Base-by-base conservation (phyloP, 148 eudicot genomes). In the Persicaria tinctoria region DNA sequence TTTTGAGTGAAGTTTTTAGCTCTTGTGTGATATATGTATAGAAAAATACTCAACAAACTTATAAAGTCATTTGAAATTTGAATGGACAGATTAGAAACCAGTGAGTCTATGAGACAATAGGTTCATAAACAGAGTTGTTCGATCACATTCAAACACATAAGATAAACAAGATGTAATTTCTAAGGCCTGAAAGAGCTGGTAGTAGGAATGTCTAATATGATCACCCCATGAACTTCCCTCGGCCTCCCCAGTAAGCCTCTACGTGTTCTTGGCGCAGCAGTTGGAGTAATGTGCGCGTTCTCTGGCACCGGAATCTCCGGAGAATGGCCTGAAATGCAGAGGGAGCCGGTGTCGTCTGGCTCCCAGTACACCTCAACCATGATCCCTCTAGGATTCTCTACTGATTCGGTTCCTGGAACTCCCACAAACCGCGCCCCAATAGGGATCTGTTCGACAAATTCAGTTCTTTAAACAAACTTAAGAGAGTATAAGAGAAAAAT, bases 301-400 rank as follows among this genome's bases (percentile, higher is more conserved):
- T 83, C 50, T 5, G 97, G 98, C 64, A 89, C 70, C 6, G 89
- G 89, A 70, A 84, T 84, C 85, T 89, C 87, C 0, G 53, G 76
- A 0, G 98, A 87, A 83, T 88, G 81, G 38, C 97, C 92, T 5
- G 98, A 86, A 72, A 93, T 86, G 84, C 97, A 89, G 75, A 93
- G 88, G 16, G 91, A 73, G 62, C 94, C 97, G 16, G 92, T 74
- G 77, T 91, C 97, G 82, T 93, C 92, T 83, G 89, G 94, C 64
- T 89, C 92, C 97, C 94, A 91, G 72, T 81, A 84, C 12, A 93
- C 94, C 81, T 91, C 90, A 60, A 91, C 98, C 98, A 93, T 93
- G 8, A 81, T 4, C 8, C 97, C 97, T 73, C 80, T 80, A 3
- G 89, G 88, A 78, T 85, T 82, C 78, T 88, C 97, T 54, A 85